Conservation (phyloP, 805 yeast species). For the Yueomyces sp. region DNA sequence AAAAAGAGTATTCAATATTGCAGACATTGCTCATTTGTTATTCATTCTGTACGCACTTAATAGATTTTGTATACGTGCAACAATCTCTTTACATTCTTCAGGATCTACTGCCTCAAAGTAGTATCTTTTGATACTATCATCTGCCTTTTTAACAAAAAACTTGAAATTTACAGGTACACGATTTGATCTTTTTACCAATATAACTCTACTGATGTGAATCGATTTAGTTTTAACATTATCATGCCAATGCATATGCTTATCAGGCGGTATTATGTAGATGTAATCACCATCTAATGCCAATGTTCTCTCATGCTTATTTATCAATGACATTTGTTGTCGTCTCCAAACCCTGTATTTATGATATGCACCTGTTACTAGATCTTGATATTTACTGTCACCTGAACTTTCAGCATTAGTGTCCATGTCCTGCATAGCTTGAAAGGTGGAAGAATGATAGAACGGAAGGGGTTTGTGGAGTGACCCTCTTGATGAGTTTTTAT, state of each 20-base stretch:
- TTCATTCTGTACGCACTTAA: conserved; percentile 39
- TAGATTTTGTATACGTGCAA: conserved; percentile 50
- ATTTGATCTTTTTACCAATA: conserved; percentile 60
- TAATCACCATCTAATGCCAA: conserved; percentile 91
- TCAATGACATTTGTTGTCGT: conserved; percentile 73
- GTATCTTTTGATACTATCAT: conserved; percentile 55
- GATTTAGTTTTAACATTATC: conserved; percentile 74
- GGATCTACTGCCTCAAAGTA: conserved; percentile 66
- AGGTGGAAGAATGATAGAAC: conserved; percentile 4
- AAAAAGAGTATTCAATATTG: background rate
- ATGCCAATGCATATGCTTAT: conserved; percentile 63
- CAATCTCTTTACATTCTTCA: conserved; percentile 58
- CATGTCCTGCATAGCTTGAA: background rate
- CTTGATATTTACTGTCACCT: conserved; percentile 15
- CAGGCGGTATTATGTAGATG: conserved; percentile 67
- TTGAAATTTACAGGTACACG: conserved; percentile 73
- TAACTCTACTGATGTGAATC: conserved; percentile 69
- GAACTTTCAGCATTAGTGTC: conserved; percentile 7
- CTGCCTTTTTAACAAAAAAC: conserved; percentile 52
- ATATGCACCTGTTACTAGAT: conserved; percentile 39
- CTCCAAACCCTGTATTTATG: conserved; percentile 83
- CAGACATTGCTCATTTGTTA: conserved; percentile 9
- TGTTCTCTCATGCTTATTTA: conserved; percentile 61
- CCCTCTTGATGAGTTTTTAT: conserved; percentile 22
- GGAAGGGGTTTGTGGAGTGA: conserved; percentile 17